Conservation (phyloP, 441 rosid species). For the Aquilaria agallochum region DNA sequence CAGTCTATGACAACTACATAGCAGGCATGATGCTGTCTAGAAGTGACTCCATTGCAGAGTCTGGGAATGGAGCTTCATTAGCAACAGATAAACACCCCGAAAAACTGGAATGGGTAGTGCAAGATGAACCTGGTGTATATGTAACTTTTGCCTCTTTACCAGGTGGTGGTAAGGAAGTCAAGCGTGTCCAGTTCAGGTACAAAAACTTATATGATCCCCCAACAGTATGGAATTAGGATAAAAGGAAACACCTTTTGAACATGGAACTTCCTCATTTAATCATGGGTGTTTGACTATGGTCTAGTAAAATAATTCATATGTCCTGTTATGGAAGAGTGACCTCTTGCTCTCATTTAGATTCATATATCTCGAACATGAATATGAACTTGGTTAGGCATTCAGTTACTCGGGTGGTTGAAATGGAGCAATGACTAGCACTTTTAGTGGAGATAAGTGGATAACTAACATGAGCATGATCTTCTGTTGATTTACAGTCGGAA, state of each 20-base stretch:
- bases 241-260: too few species aligned
- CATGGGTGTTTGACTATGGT: too few species aligned
- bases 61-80: slow-evolving; percentile 27
- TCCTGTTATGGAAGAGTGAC: too few species aligned
- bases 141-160: slow-evolving; percentile 59
- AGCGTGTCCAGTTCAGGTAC: slow-evolving; percentile 90
- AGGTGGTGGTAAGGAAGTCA: slow-evolving; percentile 63
- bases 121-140: slow-evolving; percentile 82
- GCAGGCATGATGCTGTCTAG: slow-evolving; percentile 34
- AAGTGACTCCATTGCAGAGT: slow-evolving; percentile 28
- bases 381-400: too few species aligned
- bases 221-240: too few species aligned
- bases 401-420: too few species aligned
- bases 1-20: slow-evolving; percentile 25
- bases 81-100: slow-evolving; percentile 42
- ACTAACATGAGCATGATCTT: neutral
- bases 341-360: too few species aligned
- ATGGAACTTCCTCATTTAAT: too few species aligned
- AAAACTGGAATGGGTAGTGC: slow-evolving; percentile 53
- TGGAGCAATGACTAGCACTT: too few species aligned
- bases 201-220: neutral
- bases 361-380: too few species aligned
- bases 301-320: too few species aligned
- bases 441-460: too few species aligned
- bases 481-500: slow-evolving; percentile 50